Percentiles rank a stretch among this genome's conserved stretches.
Conservation (phyloP, 1,139 yeast species). For the Hansenula anomala region DNA sequence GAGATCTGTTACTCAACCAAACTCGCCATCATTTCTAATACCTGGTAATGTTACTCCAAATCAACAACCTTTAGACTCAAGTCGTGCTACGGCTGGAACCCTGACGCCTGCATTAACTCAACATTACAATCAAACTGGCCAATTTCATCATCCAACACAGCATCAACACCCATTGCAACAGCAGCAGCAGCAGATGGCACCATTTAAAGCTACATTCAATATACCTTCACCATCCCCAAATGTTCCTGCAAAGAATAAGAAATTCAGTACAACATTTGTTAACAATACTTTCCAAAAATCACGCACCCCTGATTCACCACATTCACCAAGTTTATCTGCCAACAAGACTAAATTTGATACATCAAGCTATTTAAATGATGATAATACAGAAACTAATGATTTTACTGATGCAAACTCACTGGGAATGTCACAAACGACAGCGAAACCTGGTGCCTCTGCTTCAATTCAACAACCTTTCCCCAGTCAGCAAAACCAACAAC, state of each 20-base stretch:
- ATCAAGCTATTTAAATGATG: constrained; percentile 10
- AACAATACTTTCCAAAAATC: constrained; percentile 10
- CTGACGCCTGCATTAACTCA: constrained; percentile 15
- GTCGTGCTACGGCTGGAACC: constrained; percentile 15
- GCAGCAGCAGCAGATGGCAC: constrained; percentile 13
- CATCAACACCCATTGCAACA: constrained; percentile 13
- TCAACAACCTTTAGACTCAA: constrained; percentile 6
- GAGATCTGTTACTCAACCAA: constrained; percentile 18
- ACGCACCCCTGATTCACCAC: constrained; percentile 16
- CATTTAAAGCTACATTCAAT: constrained; percentile 12
- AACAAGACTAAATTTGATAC: constrained; percentile 11
- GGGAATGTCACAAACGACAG: constrained; percentile 3
- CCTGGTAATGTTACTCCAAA: constrained; percentile 1
- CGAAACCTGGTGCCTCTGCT: too few species aligned
- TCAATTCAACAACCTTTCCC: too few species aligned
- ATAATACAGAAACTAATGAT: constrained; percentile 13
- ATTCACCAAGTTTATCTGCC: constrained; percentile 7
- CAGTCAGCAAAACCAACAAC: too few species aligned
- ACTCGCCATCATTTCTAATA: constrained; percentile 6
- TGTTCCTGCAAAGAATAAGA: constrained; percentile 9
- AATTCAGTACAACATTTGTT: constrained; percentile 14
- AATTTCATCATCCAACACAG: constrained; percentile 6
- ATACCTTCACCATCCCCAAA: constrained; percentile 8
- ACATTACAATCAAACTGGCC: constrained; percentile 5
- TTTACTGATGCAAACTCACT: constrained; percentile 9